These are phyloP conservation scores for Arabidopsis hybrid DNA, from an alignment of 441 rosid species.

Conservation along the genomic window DNA sequence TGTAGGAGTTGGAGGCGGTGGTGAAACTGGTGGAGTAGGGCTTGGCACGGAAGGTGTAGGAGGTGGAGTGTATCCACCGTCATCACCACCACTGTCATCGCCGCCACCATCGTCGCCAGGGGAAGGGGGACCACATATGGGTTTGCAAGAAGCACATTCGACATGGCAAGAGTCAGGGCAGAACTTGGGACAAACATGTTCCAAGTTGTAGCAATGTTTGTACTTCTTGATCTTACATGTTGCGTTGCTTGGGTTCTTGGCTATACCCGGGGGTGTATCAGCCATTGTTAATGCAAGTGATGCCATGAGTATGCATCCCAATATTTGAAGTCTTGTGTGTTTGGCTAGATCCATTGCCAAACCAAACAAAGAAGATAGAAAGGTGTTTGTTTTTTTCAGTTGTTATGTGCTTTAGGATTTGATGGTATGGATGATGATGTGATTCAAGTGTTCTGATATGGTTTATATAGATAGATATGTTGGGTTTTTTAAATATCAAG, in stretches of 20 bases:
- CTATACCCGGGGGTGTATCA: slow-evolving; percentile 54
- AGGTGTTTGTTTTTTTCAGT: neutral
- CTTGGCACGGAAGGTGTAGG: slow-evolving; percentile 15
- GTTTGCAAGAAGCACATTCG: slow-evolving; percentile 60
- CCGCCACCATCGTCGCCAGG: slow-evolving; percentile 24
- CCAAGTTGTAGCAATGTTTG: slow-evolving; percentile 56
- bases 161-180: slow-evolving; percentile 60
- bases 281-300: slow-evolving; percentile 47
- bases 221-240: slow-evolving; percentile 51
- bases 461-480: slow-evolving; percentile 36
- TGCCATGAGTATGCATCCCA: slow-evolving; percentile 44
- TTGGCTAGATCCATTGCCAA: slow-evolving; percentile 44
- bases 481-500: neutral
- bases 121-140: slow-evolving; percentile 44
- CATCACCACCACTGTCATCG: slow-evolving; percentile 16
- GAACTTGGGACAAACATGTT: slow-evolving; percentile 58
- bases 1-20: slow-evolving; percentile 4
- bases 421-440: slow-evolving; percentile 20
- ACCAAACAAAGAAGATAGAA: slow-evolving; percentile 3
- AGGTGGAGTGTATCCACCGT: slow-evolving; percentile 28
- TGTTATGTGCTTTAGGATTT: slow-evolving; percentile 9
- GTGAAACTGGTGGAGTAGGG: slow-evolving; percentile 1
- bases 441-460: slow-evolving; percentile 5
- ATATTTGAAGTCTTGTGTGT: slow-evolving; percentile 35
- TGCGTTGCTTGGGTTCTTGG: slow-evolving; percentile 54